phyloP scores from a whole-genome alignment of 1,139 yeast genomes.

The Kodamaea ohmeri region DNA sequence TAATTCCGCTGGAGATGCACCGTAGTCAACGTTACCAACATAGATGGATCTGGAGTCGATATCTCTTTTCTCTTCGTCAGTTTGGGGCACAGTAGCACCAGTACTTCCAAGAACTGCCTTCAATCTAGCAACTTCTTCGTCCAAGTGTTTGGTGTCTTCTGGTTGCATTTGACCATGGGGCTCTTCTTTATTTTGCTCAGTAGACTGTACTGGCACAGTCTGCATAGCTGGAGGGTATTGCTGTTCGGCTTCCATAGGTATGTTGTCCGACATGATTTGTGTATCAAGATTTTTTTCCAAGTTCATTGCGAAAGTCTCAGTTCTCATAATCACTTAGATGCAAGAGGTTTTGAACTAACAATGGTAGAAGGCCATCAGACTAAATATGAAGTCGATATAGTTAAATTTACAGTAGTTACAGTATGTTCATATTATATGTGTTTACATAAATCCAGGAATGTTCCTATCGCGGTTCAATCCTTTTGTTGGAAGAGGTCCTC shows the following conservation, averaged over 20 bases:
- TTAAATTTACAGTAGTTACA: too few relatives aligned
- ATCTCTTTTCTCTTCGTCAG: slow-evolving; percentile 39
- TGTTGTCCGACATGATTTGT: slow-evolving; percentile 12
- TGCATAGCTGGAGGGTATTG: slow-evolving; percentile 7
- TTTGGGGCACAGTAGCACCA: slow-evolving; percentile 16
- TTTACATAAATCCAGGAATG: slow-evolving; percentile 24
- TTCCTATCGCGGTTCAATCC: slow-evolving; percentile 35
- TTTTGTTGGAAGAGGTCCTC: slow-evolving; percentile 20
- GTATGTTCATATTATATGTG: neutral
- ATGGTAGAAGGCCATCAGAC: too few relatives aligned
- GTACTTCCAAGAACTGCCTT: slow-evolving; percentile 17
- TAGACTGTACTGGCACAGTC: neutral
- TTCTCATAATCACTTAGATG: too few relatives aligned
- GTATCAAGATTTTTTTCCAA: slow-evolving; percentile 4
- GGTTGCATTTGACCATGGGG: slow-evolving; percentile 5
- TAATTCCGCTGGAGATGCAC: slow-evolving; percentile 74
- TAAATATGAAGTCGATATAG: too few relatives aligned
- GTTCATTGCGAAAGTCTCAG: too few relatives aligned
- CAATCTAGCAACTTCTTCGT: slow-evolving; percentile 19
- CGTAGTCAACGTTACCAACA: slow-evolving; percentile 85
- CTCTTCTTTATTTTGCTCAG: slow-evolving; percentile 4
- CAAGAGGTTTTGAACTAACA: too few relatives aligned
- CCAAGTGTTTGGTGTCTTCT: slow-evolving; percentile 14
- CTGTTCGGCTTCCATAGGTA: slow-evolving; percentile 13
- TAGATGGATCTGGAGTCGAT: slow-evolving; percentile 76